These are phyloP conservation scores for Moringa oleifera DNA, from an alignment of 345 rosid species.

Conservation along the genomic window DNA sequence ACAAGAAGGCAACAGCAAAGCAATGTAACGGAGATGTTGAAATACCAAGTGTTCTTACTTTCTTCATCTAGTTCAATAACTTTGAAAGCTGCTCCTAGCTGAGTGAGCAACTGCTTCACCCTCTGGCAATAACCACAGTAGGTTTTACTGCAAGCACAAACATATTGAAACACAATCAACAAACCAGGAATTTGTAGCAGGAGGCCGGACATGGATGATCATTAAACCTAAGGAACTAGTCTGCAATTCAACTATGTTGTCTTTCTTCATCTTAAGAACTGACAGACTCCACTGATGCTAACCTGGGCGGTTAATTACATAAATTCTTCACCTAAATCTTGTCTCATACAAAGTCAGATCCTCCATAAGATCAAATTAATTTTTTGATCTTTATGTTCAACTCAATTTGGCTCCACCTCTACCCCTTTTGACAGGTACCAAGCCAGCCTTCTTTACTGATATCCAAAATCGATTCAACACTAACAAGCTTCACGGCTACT, in stretches of 20 bases:
- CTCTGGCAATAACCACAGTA: slow-evolving; percentile 54
- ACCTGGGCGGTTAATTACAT: neutral
- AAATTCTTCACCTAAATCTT: neutral
- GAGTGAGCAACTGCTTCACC: slow-evolving; percentile 54
- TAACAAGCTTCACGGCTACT: neutral
- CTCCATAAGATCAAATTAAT: neutral
- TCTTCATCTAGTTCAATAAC: slow-evolving; percentile 41
- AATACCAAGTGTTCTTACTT: slow-evolving; percentile 24
- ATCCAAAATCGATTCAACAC: neutral
- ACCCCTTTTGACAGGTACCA: neutral
- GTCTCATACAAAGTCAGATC: neutral
- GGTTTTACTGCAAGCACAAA: slow-evolving; percentile 49
- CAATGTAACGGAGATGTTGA: neutral
- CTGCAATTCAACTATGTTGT: too few relatives aligned
- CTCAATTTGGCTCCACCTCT: neutral
- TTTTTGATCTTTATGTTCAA: neutral
- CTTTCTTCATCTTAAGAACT: too few relatives aligned
- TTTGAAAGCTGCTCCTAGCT: slow-evolving; percentile 43
- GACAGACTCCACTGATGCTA: neutral
- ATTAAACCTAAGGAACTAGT: too few relatives aligned
- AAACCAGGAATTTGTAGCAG: slow-evolving; percentile 1
- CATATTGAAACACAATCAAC: neutral
- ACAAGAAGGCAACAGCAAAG: neutral
- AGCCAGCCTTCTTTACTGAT: neutral
- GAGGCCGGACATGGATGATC: too few relatives aligned